Conservation (phyloP, 2,329 filamentous ascomycete species). For the Rosellinia necatrix region DNA sequence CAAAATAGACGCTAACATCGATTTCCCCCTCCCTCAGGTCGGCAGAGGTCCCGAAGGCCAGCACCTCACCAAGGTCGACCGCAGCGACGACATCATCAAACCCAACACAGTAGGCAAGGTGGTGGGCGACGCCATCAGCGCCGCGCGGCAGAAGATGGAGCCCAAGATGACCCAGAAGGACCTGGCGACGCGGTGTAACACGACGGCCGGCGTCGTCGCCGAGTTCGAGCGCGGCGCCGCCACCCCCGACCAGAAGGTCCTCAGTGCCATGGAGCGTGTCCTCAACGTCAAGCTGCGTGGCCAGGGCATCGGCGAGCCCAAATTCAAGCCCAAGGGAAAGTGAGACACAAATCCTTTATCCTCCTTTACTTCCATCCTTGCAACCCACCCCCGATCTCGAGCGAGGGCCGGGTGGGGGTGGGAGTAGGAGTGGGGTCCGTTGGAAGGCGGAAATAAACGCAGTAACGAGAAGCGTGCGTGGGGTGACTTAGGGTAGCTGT, state of each 20-base stretch:
- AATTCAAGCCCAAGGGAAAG: slow-evolving; percentile 77
- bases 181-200: slow-evolving; percentile 86
- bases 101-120: slow-evolving; percentile 84
- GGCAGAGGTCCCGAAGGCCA: slow-evolving; percentile 77
- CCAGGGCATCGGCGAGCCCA: slow-evolving; percentile 80
- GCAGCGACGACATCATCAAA: slow-evolving; percentile 95
- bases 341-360: slow-evolving; percentile 3
- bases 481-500: too few relatives aligned
- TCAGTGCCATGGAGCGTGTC: slow-evolving; percentile 77
- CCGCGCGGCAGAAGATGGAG: slow-evolving; percentile 77
- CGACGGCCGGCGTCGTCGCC: slow-evolving; percentile 76
- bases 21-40: slow-evolving; percentile 42
- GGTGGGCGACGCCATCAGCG: slow-evolving; percentile 82
- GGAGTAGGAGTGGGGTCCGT: too few relatives aligned
- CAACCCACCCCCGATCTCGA: too few relatives aligned
- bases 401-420: too few relatives aligned
- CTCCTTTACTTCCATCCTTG: too few relatives aligned
- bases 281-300: slow-evolving; percentile 89
- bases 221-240: slow-evolving; percentile 84
- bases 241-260: slow-evolving; percentile 80
- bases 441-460: neutral
- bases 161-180: slow-evolving; percentile 97
- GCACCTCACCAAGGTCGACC: slow-evolving; percentile 96
- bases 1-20: slow-evolving; percentile 23
- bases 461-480: too few relatives aligned